Percentiles rank a stretch among this genome's conserved stretches.
These are phyloP conservation scores for Cercospora sesami DNA, from an alignment of 2,329 filamentous ascomycete genomes.

Conservation along the genomic window DNA sequence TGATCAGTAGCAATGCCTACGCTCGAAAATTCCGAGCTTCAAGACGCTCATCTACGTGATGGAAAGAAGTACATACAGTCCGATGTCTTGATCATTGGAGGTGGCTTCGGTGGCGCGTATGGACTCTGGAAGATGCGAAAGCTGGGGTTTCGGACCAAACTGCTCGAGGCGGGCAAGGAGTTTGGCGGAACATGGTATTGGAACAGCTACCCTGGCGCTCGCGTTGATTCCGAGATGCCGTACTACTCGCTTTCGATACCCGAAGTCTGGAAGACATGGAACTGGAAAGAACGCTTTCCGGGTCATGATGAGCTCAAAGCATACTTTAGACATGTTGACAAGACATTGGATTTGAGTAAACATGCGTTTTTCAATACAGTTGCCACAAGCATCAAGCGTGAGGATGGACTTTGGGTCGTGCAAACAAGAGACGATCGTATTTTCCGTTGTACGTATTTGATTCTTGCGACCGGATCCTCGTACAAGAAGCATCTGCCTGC, in stretches of 20 bases:
- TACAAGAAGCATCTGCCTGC: neutral
- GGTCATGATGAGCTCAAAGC: neutral
- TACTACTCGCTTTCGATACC: conserved; percentile 50
- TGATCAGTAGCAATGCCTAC: neutral
- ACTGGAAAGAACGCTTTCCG: neutral
- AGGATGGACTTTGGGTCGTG: neutral
- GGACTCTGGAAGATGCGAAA: neutral
- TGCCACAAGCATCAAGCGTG: neutral
- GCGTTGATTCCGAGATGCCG: conserved; percentile 49
- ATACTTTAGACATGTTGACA: neutral
- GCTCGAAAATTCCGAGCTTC: neutral
- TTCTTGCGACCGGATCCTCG: neutral
- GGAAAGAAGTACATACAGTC: neutral
- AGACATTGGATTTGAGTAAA: neutral
- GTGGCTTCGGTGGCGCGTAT: neutral
- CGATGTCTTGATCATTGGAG: neutral
- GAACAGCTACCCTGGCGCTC: conserved; percentile 44
- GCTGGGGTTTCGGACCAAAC: neutral
- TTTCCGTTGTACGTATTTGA: neutral
- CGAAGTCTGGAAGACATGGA: conserved; percentile 53
- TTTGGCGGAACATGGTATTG: conserved; percentile 40
- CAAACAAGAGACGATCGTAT: neutral
- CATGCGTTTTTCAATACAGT: neutral
- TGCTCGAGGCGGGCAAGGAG: neutral
- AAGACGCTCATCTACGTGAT: neutral